These are phyloP conservation scores for Starmera quercuum DNA, from an alignment of 805 yeast genomes.

Conservation along the genomic window DNA sequence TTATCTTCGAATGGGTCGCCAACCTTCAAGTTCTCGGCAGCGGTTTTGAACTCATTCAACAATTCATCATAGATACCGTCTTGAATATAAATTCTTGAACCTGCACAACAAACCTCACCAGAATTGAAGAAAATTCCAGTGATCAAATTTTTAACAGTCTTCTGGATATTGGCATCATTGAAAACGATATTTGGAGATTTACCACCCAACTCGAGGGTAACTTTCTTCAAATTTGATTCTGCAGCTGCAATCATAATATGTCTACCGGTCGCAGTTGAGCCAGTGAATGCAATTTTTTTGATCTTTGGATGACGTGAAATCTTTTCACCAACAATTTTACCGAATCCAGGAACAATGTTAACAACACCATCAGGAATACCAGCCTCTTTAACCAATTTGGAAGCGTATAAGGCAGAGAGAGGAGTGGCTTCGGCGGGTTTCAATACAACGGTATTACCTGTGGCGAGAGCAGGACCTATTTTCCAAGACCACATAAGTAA, in stretches of 20 bases:
- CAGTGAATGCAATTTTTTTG: slow-evolving; percentile 81
- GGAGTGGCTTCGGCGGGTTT: slow-evolving; percentile 90
- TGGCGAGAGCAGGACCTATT: slow-evolving; percentile 77
- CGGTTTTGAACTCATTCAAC: slow-evolving; percentile 46
- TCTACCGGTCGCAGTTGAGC: slow-evolving; percentile 85
- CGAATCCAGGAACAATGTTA: slow-evolving; percentile 74
- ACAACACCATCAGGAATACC: slow-evolving; percentile 81
- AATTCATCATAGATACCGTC: slow-evolving; percentile 77
- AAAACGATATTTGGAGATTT: slow-evolving; percentile 89
- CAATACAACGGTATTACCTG: slow-evolving; percentile 79
- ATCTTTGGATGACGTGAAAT: slow-evolving; percentile 62
- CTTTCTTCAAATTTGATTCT: slow-evolving; percentile 75
- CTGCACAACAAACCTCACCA: slow-evolving; percentile 96
- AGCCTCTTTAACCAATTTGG: slow-evolving; percentile 59
- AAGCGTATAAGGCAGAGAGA: slow-evolving; percentile 66
- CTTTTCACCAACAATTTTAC: slow-evolving; percentile 67
- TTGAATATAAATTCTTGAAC: slow-evolving; percentile 86
- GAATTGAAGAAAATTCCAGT: slow-evolving; percentile 86
- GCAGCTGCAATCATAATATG: slow-evolving; percentile 76
- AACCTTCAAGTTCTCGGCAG: slow-evolving; percentile 49
- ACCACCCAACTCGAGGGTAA: slow-evolving; percentile 94
- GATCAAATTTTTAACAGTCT: slow-evolving; percentile 68
- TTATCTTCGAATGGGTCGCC: slow-evolving; percentile 82
- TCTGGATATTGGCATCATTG: slow-evolving; percentile 74
- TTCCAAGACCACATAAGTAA: slow-evolving; percentile 84